Base-by-base conservation (phyloP, 805 yeast species). In the Metschnikowia amazonensis region DNA sequence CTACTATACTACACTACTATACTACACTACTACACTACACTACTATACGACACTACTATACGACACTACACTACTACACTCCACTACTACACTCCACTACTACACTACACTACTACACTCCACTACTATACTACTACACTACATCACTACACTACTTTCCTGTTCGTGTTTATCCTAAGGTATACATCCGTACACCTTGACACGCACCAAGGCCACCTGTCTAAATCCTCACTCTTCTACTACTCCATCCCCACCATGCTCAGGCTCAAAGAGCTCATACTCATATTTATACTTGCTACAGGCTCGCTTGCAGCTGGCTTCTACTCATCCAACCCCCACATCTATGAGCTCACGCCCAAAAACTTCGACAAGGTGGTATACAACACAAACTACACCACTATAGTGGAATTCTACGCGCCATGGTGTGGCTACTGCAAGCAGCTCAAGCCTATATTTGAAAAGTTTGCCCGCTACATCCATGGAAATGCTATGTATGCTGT, bases 381-480 rank as follows among this genome's bases (percentile, higher is more conserved):
- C 35, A 64, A 72, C 18, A 74, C 95, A 2, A 89, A 89, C 60
- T 85, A 88, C 57, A 85, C 95, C 1, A 66, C 96, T 1, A 67
- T 89, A 16, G 89, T 89, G 18, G 89, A 89, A 68, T 90, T 90
- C 65, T 90, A 85, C 64, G 97, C 98, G 4, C 97, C 97, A 31
- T 90, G 98, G 98, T 92, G 99, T 70, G 97, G 97, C 4, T 89
- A 92, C 65, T 92, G 99, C 66, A 76, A 82, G 57, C 76, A 80
- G 46, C 69, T 92, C 42, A 78, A 81, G 47, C 82, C 85, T 3
- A 80, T 79, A 1, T 84, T 74, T 63, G 69, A 72, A 40, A 82
- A 82, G 58, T 79, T 83, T 11, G 95, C 86, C 5, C 78, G 77
- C 42, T 63, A 67, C 24, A 68, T 86, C 5, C 75, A 77, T 24